Evolutionary conservation across 2,329 filamentous ascomycete species (phyloP).

Genomic region (Aspergillus aculeatinus): DNA sequence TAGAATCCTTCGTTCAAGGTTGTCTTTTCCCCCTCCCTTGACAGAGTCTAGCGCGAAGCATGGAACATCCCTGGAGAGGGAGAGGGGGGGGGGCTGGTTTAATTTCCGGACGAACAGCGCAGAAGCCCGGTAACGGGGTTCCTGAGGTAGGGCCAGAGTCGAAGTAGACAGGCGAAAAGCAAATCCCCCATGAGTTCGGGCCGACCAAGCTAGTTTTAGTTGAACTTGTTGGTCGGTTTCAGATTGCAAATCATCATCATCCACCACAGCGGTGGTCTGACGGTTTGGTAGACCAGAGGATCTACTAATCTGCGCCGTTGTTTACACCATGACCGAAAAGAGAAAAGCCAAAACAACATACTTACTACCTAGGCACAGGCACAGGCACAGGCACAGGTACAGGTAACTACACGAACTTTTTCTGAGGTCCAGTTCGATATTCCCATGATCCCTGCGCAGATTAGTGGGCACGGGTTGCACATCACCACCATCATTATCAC

Average conservation of each 20-base stretch:
- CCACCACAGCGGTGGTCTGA: no score
- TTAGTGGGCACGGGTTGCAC: neutral
- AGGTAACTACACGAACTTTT: no score
- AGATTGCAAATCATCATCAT: no score
- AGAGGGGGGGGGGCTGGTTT: neutral
- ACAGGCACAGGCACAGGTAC: no score
- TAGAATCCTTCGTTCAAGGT: neutral
- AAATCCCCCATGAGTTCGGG: neutral
- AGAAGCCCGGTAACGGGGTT: neutral
- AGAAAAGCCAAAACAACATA: no score
- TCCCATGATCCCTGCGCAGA: conserved; percentile 1
- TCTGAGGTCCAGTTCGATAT: no score
- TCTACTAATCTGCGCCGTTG: no score
- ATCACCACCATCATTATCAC: neutral
- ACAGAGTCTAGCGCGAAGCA: neutral
- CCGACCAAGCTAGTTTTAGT: neutral
- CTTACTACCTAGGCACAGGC: no score
- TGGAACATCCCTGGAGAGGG: neutral
- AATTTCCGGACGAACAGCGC: neutral
- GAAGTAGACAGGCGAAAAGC: neutral
- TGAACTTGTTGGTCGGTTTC: no score
- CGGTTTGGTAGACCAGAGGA: no score
- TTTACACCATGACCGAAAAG: no score
- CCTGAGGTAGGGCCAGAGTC: neutral
- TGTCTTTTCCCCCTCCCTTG: neutral